A percentile compares a stretch with the other conserved stretches of the same genome.
phyloP scores from a whole-genome alignment of 306 rosid species.

The Lathyrus oleraceus region DNA sequence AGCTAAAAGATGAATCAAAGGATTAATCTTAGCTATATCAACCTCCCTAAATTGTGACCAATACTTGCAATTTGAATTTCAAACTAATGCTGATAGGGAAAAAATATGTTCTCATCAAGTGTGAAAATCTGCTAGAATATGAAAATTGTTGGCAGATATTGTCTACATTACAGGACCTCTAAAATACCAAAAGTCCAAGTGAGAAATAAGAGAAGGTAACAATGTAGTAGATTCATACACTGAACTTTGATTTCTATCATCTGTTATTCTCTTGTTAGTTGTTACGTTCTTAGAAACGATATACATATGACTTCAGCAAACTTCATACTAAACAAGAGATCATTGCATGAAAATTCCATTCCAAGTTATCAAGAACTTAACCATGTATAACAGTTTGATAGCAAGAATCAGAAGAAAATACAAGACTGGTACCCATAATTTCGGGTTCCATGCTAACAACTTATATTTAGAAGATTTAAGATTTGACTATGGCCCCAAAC shows the following conservation, averaged over 20 bases:
- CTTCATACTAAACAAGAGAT: not conserved
- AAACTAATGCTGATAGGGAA: not conserved
- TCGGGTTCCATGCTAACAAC: slow-evolving; percentile 7
- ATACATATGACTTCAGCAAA: slow-evolving; percentile 15
- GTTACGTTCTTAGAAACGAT: slow-evolving; percentile 4
- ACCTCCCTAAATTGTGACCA: not conserved
- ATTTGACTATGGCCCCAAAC: not conserved
- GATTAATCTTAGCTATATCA: not conserved
- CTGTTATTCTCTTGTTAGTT: not conserved
- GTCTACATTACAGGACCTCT: not conserved
- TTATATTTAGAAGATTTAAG: slow-evolving; percentile 4
- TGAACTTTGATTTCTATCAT: not conserved
- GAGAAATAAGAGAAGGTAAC: not conserved
- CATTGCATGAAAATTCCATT: not conserved
- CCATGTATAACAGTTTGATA: not conserved
- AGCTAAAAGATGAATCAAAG: not conserved
- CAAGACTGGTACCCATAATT: not conserved
- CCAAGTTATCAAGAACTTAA: slow-evolving; percentile 9
- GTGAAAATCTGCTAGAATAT: not conserved
- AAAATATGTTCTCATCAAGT: not conserved
- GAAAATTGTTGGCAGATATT: not conserved
- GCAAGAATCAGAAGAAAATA: not conserved
- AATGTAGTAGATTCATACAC: not conserved
- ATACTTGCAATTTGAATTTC: not conserved
- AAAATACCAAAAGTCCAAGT: not conserved